These are phyloP conservation scores for Colletotrichum acutatum DNA, from an alignment of 2,329 filamentous ascomycete species.

Conservation along the genomic window DNA sequence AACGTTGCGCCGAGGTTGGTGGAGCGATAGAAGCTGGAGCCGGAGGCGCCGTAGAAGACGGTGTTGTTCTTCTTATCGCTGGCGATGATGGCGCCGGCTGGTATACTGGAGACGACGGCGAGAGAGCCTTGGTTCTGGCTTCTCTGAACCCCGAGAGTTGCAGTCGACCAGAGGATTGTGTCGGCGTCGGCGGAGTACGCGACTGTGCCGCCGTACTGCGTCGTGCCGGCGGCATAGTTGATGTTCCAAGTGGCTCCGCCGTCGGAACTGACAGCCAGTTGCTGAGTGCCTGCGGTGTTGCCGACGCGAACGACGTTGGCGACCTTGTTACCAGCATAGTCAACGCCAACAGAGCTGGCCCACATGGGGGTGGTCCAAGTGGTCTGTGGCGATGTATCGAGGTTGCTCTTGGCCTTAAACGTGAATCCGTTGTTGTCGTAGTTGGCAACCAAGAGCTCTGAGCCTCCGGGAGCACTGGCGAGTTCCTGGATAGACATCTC, in stretches of 20 bases:
- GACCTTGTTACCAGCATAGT: constrained; percentile 59
- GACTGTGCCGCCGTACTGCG: constrained; percentile 56
- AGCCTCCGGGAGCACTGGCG: constrained; percentile 60
- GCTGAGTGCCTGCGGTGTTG: constrained; percentile 52
- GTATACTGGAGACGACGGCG: constrained; percentile 55
- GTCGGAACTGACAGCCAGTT: constrained; percentile 60
- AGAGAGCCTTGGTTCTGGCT: constrained; percentile 56
- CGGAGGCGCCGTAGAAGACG: constrained; percentile 63
- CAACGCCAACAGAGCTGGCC: constrained; percentile 57
- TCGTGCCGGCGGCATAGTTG: constrained; percentile 57
- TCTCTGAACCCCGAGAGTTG: constrained; percentile 53
- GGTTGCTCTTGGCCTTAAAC: constrained; percentile 48
- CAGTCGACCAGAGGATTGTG: constrained; percentile 60
- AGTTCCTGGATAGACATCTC: constrained; percentile 63
- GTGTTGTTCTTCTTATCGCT: constrained; percentile 65
- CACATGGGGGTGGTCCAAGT: constrained; percentile 61
- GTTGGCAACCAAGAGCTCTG: constrained; percentile 62
- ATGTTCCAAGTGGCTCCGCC: constrained; percentile 61
- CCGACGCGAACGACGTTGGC: constrained; percentile 63
- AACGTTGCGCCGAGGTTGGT: constrained; percentile 60
- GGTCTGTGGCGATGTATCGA: constrained; percentile 54
- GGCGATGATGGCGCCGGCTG: constrained; percentile 59
- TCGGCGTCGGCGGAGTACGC: constrained; percentile 63
- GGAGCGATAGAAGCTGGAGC: constrained; percentile 62
- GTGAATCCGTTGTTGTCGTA: constrained; percentile 65